These are phyloP conservation scores for Phytopythium sindhum DNA, from an alignment of 352 stramenopile species.

Conservation along the genomic window DNA sequence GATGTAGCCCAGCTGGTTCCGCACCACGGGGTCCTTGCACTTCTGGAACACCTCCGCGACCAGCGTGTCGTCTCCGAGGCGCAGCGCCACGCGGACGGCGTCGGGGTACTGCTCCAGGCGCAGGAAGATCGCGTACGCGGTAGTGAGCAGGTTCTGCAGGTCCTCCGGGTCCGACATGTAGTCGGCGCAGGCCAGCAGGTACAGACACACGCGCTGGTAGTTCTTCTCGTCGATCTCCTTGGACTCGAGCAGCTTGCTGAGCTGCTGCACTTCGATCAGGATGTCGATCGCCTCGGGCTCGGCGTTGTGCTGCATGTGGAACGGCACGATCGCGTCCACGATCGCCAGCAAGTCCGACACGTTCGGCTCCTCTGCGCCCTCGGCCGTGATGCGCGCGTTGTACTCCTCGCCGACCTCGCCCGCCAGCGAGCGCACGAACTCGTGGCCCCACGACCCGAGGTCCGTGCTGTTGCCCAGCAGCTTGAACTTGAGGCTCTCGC, in stretches of 20 bases:
- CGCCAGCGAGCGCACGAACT: conserved; percentile 97
- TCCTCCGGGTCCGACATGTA: conserved; percentile 99
- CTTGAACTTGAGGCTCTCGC: conserved; percentile 90
- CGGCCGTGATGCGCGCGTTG: conserved; percentile 66
- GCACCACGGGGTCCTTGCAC: conserved; percentile 57
- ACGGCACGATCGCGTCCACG: conserved; percentile 98
- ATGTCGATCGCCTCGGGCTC: conserved; percentile 99
- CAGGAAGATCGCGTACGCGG: conserved; percentile 95
- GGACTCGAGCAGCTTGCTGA: conserved; percentile 93
- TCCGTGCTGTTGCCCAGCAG: conserved; percentile 88
- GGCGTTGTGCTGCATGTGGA: conserved; percentile 99
- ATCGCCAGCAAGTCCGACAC: conserved; percentile 92
- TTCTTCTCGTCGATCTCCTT: conserved; percentile 97
- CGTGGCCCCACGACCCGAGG: conserved; percentile 97
- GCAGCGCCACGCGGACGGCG: conserved; percentile 95
- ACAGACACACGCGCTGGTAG: conserved; percentile 98
- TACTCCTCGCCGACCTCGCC: conserved; percentile 97
- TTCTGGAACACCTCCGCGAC: conserved; percentile 79
- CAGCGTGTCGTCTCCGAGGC: conserved; percentile 83
- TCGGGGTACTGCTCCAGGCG: conserved; percentile 94
- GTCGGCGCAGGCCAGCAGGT: conserved; percentile 97
- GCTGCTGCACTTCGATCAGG: conserved; percentile 97
- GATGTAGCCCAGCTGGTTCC: conserved; percentile 95
- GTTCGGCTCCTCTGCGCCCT: conserved; percentile 57
- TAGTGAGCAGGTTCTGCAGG: conserved; percentile 88